These are phyloP conservation scores for Fusarium staphyleae DNA, from an alignment of 2,329 filamentous ascomycete species.

Conservation along the genomic window DNA sequence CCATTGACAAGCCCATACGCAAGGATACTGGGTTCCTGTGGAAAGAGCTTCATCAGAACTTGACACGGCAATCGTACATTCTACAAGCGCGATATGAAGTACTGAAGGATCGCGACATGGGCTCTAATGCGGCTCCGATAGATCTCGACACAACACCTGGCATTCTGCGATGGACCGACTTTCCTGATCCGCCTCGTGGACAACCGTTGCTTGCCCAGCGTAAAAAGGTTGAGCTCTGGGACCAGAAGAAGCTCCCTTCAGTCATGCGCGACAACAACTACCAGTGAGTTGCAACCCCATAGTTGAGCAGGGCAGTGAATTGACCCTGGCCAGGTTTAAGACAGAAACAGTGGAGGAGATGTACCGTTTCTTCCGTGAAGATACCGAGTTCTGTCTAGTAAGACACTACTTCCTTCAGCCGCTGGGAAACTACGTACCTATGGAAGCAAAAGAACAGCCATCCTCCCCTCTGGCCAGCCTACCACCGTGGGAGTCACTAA, in stretches of 20 bases:
- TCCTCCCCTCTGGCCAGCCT: constrained; percentile 43
- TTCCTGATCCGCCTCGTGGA: constrained; percentile 63
- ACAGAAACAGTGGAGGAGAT: constrained; percentile 62
- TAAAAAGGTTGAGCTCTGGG: constrained; percentile 64
- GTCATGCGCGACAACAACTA: constrained; percentile 61
- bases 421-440: constrained; percentile 44
- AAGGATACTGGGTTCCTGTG: constrained; percentile 53
- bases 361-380: constrained; percentile 61
- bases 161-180: constrained; percentile 64
- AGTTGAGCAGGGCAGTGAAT: accelerated
- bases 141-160: constrained; percentile 55
- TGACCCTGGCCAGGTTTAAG: constrained; percentile 52
- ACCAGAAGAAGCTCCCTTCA: constrained; percentile 56
- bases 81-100: constrained; percentile 64
- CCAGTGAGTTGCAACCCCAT: constrained; percentile 49
- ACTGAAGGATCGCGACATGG: constrained; percentile 56
- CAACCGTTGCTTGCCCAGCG: constrained; percentile 58
- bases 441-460: constrained; percentile 36
- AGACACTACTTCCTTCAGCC: constrained; percentile 54
- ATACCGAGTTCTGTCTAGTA: constrained; percentile 61
- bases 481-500: constrained; percentile 56
- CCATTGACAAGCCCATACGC: constrained; percentile 49
- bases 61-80: constrained; percentile 64
- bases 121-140: constrained; percentile 42
- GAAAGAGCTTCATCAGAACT: constrained; percentile 62